Base-by-base conservation (phyloP, 2,329 filamentous ascomycete genomes). In the Graphiopsis chlorocephala region DNA sequence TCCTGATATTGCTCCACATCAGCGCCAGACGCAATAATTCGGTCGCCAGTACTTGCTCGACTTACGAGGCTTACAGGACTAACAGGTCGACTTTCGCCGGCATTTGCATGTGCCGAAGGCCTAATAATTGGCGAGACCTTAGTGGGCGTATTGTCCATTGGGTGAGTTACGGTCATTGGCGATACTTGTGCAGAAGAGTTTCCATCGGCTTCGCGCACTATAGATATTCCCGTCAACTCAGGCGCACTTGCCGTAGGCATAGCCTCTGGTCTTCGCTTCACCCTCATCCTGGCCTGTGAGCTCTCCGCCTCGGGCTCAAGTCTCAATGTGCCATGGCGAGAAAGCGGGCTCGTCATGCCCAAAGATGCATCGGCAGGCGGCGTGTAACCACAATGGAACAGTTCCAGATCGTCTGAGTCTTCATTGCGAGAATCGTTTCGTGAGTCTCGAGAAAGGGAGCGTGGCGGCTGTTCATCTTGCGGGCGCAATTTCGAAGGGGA, bases 331-430 rank as follows among this genome's bases (percentile, higher is more conserved):
- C 75, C 33, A 73, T 71, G 68, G 33, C 66, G 62, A 20, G 68
- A 65, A 17, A 73, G 61, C 29, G 73, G 72, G 38, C 72, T 68
- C 26, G 67, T 67, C 23, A 66, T 57, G 62, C 88, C 85, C 47
- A 92, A 90, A n/a, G 86, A 87, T 29, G 90, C 88, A 74, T 86
- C 89, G 45, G 87, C 86, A 67, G 88, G 87, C 14, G 89, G 89
- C 53, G 89, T 88, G 75, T 93, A 93, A 61, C 90, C 88, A 14
- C 89, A 88, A 20, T 90, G 92, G 73, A 93, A 92, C 2, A 88
- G 87, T 68, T 86, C 82, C 42, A 82, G 77, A 45, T 79, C 76
- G 64, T 79, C 78, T 31, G 72, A 76, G 42, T 76, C 73, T 47
- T 70, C 62, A 50, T 58, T 58, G 17, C 56, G 62, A 17, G 62